These are phyloP conservation scores for Karstenula rhodostoma DNA, from an alignment of 2,329 filamentous ascomycete species.

Conservation along the genomic window DNA sequence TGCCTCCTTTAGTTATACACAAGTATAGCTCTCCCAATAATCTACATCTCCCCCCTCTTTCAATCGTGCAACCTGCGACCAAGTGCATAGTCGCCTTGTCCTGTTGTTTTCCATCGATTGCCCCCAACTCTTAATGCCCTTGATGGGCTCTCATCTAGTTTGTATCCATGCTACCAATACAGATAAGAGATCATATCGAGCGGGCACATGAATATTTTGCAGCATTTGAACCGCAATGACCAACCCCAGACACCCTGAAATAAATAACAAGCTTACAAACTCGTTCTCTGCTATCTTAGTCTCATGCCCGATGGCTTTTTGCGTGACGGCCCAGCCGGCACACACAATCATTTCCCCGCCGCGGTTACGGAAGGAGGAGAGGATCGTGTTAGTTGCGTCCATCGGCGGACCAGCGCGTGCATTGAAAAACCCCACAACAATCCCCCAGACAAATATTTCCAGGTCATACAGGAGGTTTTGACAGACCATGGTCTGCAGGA, in stretches of 20 bases:
- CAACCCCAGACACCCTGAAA: slow-evolving; percentile 13
- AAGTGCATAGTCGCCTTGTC: slow-evolving; percentile 13
- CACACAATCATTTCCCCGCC: slow-evolving; percentile 11
- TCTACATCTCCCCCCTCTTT: neutral
- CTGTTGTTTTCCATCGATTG: slow-evolving; percentile 6
- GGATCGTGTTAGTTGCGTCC: slow-evolving; percentile 7
- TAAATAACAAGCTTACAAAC: slow-evolving; percentile 14
- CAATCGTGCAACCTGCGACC: slow-evolving; percentile 10
- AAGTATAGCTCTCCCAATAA: slow-evolving; percentile 12
- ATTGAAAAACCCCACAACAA: slow-evolving; percentile 2
- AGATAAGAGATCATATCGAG: slow-evolving; percentile 9
- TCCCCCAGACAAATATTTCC: slow-evolving; percentile 10
- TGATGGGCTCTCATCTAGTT: neutral
- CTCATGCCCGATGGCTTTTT: neutral
- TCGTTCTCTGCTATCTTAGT: slow-evolving; percentile 13
- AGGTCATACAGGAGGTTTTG: slow-evolving; percentile 7
- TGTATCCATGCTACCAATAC: slow-evolving; percentile 13
- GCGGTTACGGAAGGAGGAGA: slow-evolving; percentile 10
- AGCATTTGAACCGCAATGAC: slow-evolving; percentile 11
- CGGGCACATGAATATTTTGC: slow-evolving; percentile 13
- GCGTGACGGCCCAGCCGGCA: slow-evolving; percentile 13
- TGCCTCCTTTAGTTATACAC: no score
- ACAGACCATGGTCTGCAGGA: slow-evolving; percentile 9
- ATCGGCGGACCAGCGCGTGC: slow-evolving; percentile 5
- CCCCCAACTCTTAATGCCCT: slow-evolving; percentile 13